These are phyloP conservation scores for Nidula microcarpa DNA, from an alignment of 768 basidiomycete genomes.

Conservation along the genomic window DNA sequence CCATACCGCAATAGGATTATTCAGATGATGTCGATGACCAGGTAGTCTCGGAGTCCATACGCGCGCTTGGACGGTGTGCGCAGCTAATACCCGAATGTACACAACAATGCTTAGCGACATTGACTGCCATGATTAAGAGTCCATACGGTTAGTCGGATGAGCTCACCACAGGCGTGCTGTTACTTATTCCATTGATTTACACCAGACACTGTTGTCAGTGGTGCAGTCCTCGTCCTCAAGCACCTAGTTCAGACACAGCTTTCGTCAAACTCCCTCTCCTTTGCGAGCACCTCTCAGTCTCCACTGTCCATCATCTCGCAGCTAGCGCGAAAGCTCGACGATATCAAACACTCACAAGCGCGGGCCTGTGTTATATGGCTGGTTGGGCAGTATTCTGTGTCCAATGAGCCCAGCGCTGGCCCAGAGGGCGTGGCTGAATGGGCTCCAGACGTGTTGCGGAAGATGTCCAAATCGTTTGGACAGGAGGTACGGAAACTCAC, in stretches of 20 bases:
- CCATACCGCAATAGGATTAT: constrained; percentile 55
- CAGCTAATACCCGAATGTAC: constrained; percentile 63
- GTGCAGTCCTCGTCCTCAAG: constrained; percentile 83
- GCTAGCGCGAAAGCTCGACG: constrained; percentile 75
- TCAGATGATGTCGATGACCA: constrained; percentile 72
- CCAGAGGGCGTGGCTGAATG: constrained; percentile 66
- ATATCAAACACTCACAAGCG: constrained; percentile 76
- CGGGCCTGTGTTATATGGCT: constrained; percentile 91
- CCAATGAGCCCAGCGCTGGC: constrained; percentile 24
- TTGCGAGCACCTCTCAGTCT: constrained; percentile 23
- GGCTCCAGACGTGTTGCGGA: constrained; percentile 90
- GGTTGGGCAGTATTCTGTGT: constrained; percentile 80
- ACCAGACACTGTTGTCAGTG: constrained; percentile 72
- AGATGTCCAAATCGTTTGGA: constrained; percentile 66
- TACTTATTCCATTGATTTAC: background rate
- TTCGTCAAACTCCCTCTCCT: constrained; percentile 22
- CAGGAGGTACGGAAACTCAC: constrained; percentile 52
- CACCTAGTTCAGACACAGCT: constrained; percentile 73
- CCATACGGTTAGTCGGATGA: constrained; percentile 53
- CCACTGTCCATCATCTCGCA: constrained; percentile 72
- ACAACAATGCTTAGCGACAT: constrained; percentile 66
- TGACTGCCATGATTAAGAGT: constrained; percentile 80
- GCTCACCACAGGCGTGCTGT: background rate
- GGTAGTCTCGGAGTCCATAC: constrained; percentile 70
- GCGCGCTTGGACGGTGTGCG: constrained; percentile 77